Conservation (phyloP, 495 filamentous ascomycete genomes). For the Achaetomiella virescens region DNA sequence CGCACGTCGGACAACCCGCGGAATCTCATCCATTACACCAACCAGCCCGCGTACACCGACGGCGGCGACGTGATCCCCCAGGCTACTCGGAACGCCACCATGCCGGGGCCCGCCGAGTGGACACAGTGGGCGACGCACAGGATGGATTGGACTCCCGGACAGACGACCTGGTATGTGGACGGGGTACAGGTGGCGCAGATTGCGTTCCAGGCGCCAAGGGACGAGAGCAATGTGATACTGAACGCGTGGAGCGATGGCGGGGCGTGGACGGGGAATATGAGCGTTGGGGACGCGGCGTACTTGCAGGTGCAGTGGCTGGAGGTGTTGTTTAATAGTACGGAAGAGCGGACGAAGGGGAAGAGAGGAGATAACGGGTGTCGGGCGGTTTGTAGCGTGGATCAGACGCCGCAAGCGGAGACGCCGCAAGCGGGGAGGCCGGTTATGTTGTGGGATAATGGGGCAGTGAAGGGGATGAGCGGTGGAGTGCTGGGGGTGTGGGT, state of each 20-base stretch:
- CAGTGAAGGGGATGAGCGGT: slow-evolving; percentile 8
- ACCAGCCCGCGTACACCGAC: slow-evolving; percentile 54
- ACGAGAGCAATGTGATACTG: slow-evolving; percentile 55
- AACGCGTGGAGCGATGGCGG: slow-evolving; percentile 78
- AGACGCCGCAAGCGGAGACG: slow-evolving; percentile 31
- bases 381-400: slow-evolving; percentile 47
- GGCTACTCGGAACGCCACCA: slow-evolving; percentile 43
- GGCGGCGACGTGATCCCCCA: slow-evolving; percentile 40
- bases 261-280: slow-evolving; percentile 68
- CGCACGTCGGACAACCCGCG: slow-evolving; percentile 54
- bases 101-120: slow-evolving; percentile 48
- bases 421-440: slow-evolving; percentile 45
- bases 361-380: slow-evolving; percentile 20
- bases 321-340: slow-evolving; percentile 57
- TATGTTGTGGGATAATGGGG: slow-evolving; percentile 37
- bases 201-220: slow-evolving; percentile 55
- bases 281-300: slow-evolving; percentile 48
- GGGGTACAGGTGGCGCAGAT: slow-evolving; percentile 50
- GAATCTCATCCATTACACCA: slow-evolving; percentile 60
- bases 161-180: slow-evolving; percentile 65
- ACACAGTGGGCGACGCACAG: slow-evolving; percentile 64
- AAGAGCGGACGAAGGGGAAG: slow-evolving; percentile 2
- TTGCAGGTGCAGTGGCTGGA: slow-evolving; percentile 73
- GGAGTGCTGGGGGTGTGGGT: neutral
- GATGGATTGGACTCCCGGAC: slow-evolving; percentile 60